Evolutionary conservation across 116 monocot species (phyloP).

Genomic region (Phalaenopsis hybrid): DNA sequence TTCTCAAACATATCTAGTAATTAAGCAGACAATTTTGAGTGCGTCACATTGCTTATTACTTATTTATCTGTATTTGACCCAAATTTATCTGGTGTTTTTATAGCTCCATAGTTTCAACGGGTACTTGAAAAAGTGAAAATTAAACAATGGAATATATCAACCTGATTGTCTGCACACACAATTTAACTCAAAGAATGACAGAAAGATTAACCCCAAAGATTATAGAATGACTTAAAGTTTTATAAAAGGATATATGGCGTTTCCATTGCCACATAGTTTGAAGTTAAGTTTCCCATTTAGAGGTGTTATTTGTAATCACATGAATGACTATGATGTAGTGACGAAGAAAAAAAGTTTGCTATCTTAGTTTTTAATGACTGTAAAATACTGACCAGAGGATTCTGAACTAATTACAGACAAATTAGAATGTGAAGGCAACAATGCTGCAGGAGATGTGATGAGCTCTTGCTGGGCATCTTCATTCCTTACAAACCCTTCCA

Average conservation of each 20-base stretch:
- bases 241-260: background rate
- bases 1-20: no score
- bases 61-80: no score
- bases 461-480: conserved; percentile 45
- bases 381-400: conserved; percentile 41
- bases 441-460: conserved; percentile 64
- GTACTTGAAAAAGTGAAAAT: background rate
- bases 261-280: background rate
- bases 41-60: no score
- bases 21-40: no score
- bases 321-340: background rate
- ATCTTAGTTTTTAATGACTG: background rate
- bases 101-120: background rate
- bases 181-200: background rate
- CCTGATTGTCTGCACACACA: background rate
- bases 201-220: background rate
- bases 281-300: background rate
- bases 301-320: background rate
- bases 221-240: background rate
- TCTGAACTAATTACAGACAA: conserved; percentile 30
- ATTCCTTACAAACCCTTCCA: conserved; percentile 80
- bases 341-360: background rate
- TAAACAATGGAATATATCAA: background rate
- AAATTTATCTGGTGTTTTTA: background rate
- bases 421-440: conserved; percentile 47